Evolutionary conservation across 805 yeast species (phyloP), one percentile per base, ranked within the genome.

Genomic region (Millerozyma miso): DNA sequence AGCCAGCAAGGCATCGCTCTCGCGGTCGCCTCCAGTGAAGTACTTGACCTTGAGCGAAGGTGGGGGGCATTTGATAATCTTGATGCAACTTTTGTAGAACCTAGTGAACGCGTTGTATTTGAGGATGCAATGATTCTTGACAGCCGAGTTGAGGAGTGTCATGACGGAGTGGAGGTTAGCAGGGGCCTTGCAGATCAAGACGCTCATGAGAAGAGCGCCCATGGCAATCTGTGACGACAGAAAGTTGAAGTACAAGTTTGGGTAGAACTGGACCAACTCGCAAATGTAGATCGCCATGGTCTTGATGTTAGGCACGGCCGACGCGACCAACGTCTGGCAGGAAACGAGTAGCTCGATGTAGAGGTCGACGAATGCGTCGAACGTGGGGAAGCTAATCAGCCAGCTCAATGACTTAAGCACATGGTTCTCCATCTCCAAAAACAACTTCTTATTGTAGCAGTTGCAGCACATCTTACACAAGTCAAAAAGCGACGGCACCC

Each of bases 371-470:
- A 81, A 81, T 10, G 76, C 65, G 59, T 83, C 89, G 50, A 79
- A 75, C 3, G 86, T 80, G 18, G 87, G 79, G 29, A 74, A 66
- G 39, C 79, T 73, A 31, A 83, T 65, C 48, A 76, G 71, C 91
- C 91, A 85, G 42, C 79, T 69, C 47, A 85, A 65, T 4, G 80
- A 70, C 53, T 76, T 79, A 44, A 85, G 66, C 35, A 85, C 72
- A 52, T 81, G 83, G 44, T 80, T 71, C 58, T 85, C 95, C 80
- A 83, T 80, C 54, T 80, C 81, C 44, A 80, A 64, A 55, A 85
- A 79, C 46, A 77, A 66, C 48, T 73, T 69, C 49, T 72, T 75
- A 40, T 77, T 71, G 59, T 79, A 80, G 55, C 77, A 76, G 49
- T 76, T 71, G 59, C 81, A 78, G 59, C 84, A 79, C 59, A 79